Evolutionary conservation across 208 protist genomes (phyloP), one percentile per base, ranked within the genome.

Genomic region (Leishmania turanica): DNA sequence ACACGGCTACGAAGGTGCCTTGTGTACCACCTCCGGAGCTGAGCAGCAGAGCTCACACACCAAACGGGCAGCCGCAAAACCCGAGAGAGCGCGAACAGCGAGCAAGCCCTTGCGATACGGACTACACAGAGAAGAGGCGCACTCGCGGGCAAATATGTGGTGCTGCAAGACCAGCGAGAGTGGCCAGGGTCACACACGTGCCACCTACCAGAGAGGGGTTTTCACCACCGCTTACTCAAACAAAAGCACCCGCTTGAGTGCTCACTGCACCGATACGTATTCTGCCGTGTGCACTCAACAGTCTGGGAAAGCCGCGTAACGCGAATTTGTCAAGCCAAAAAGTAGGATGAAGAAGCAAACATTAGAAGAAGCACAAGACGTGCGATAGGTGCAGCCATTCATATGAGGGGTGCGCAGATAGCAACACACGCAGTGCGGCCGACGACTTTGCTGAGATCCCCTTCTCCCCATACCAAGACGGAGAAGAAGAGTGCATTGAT

Each of bases 211-310:
- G 0, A 54, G 1, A 54, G 1, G 0, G 0, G 51, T 54, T 1
- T 60, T 60, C 27, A 37, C n/a, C 64, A 24, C 27, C 27, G 3
- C 69, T 34, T 19, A 74, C 69, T 54, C 40, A 83, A 79, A 79
- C 13, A 13, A 47, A 47, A 11, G 45, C 7, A 11, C 45, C 45
- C 45, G 9, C 45, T 13, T 47, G 45, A 11, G 9, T 11, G 45
- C 45, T 47, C 45, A 13, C 45, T 47, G 47, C 71, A 66, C 3
- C 21, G 3, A 47, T 47, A 47, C 27, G 27, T 19, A 17, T 19
- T 75, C 49, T 75, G 54, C 7, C 54, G 78, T 47, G 79, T 78
- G 62, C 79, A 72, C 79, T 83, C 79, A 74, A 11, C 45, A 47
- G 9, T 0, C 45, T 47, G 8, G 9, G 8, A 1, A 11, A 47